phyloP scores from a whole-genome alignment of 345 rosid species.

The Ailanthus altissimus region DNA sequence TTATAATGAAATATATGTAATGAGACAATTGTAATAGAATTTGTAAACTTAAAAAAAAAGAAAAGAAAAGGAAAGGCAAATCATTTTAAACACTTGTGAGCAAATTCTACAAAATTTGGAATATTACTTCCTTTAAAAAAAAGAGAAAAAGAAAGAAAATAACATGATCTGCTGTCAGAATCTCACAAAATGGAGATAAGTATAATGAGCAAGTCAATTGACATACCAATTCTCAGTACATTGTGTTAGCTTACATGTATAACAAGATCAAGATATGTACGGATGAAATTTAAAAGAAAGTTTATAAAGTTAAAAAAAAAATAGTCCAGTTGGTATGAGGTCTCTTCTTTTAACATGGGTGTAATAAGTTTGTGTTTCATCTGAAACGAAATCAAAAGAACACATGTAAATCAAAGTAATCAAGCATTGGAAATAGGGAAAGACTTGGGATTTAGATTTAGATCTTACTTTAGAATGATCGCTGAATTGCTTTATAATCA shows the following conservation, averaged over 20 bases:
- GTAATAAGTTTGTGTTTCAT: slow-evolving; percentile 23
- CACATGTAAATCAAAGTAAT: slow-evolving; percentile 29
- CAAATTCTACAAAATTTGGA: no score
- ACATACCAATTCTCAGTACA: no score
- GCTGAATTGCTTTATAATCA: slow-evolving; percentile 46
- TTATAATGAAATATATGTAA: no score
- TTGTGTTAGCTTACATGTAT: neutral
- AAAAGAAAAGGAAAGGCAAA: no score
- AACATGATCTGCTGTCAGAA: no score
- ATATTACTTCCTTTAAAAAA: no score
- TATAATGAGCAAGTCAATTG: no score
- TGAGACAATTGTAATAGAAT: no score
- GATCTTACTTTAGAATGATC: slow-evolving; percentile 44
- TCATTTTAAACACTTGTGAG: no score
- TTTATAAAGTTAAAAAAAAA: neutral
- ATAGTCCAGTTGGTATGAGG: neutral
- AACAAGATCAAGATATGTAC: neutral
- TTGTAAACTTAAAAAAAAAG: no score
- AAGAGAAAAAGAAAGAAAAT: no score
- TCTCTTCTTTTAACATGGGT: slow-evolving; percentile 40
- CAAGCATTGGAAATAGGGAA: slow-evolving; percentile 59
- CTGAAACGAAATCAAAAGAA: slow-evolving; percentile 40
- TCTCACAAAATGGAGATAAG: no score
- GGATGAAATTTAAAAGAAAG: neutral
- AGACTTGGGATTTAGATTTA: slow-evolving; percentile 45